Evolutionary conservation across 2,329 filamentous ascomycete species (phyloP).

Genomic region (Claviceps paspali): DNA sequence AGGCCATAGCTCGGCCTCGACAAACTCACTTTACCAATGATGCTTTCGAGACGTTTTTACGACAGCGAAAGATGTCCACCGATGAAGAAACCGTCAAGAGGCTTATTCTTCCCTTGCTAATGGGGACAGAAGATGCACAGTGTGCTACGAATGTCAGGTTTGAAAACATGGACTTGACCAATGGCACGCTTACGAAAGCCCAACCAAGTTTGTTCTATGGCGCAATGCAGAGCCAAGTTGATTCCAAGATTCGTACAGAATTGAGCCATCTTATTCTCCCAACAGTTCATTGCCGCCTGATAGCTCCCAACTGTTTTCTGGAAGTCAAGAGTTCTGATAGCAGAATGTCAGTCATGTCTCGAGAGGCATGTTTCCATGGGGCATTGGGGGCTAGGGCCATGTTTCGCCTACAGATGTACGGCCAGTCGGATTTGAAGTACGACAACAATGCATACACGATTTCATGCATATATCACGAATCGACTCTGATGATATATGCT

Average conservation of each 20-base stretch:
- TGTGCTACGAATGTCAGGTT: too few relatives aligned
- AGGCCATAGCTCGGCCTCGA: too few relatives aligned
- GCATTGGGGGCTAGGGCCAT: slow-evolving; percentile 22
- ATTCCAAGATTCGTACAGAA: neutral
- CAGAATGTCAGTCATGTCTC: slow-evolving; percentile 13
- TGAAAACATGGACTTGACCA: too few relatives aligned
- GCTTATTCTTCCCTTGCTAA: too few relatives aligned
- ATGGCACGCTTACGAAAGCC: too few relatives aligned
- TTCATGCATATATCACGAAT: slow-evolving; percentile 19
- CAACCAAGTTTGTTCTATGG: too few relatives aligned
- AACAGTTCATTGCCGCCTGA: slow-evolving; percentile 9
- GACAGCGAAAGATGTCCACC: too few relatives aligned
- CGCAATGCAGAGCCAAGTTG: slow-evolving; percentile 12
- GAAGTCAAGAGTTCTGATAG: slow-evolving; percentile 22
- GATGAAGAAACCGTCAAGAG: too few relatives aligned
- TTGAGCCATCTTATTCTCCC: neutral
- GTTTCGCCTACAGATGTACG: slow-evolving; percentile 16
- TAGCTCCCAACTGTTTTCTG: slow-evolving; percentile 27
- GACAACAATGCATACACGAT: slow-evolving; percentile 24
- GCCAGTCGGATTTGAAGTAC: slow-evolving; percentile 11
- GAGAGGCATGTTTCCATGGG: slow-evolving; percentile 23
- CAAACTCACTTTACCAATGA: too few relatives aligned
- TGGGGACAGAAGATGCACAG: too few relatives aligned
- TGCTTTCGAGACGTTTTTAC: too few relatives aligned
- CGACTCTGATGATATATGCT: slow-evolving; percentile 21